phyloP scores from a whole-genome alignment of 1,284 basidiomycete genomes.

The Puccinia coronata region DNA sequence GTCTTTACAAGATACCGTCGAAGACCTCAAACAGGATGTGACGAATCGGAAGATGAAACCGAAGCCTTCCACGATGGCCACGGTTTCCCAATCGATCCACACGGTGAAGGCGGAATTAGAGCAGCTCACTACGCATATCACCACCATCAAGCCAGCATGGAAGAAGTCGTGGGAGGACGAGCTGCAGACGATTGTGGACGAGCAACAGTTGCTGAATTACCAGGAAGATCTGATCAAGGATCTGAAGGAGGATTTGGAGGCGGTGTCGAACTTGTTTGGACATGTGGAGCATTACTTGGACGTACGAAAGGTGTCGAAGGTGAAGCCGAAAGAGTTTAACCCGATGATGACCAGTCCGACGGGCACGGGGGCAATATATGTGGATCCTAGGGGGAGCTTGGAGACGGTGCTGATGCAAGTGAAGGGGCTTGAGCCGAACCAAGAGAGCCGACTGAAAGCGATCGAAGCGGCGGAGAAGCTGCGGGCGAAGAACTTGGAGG shows the following conservation, averaged over 20 bases:
- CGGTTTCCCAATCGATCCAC: constrained; percentile 73
- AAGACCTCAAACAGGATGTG: constrained; percentile 86
- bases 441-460: constrained; percentile 74
- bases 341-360: constrained; percentile 53
- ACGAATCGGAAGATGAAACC: constrained; percentile 84
- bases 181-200: constrained; percentile 92
- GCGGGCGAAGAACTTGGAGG: constrained; percentile 72
- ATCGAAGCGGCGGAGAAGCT: constrained; percentile 81
- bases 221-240: constrained; percentile 88
- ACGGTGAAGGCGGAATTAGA: constrained; percentile 72
- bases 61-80: constrained; percentile 71
- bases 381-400: constrained; percentile 59
- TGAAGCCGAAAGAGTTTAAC: constrained; percentile 59
- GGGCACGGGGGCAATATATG: constrained; percentile 52
- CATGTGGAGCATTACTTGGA: constrained; percentile 70
- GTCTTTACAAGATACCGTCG: constrained; percentile 88
- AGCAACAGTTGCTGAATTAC: constrained; percentile 89
- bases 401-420: constrained; percentile 83
- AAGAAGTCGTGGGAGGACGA: constrained; percentile 98
- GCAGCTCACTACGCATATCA: constrained; percentile 79
- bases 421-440: constrained; percentile 75
- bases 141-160: constrained; percentile 92
- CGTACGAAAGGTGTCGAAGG: constrained; percentile 31
- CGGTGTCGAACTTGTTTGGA: constrained; percentile 76
- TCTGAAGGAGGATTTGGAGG: constrained; percentile 85